Percentiles rank a stretch among this genome's conserved stretches.
These are phyloP conservation scores for Cystoderma amianthinum DNA, from an alignment of 768 basidiomycete genomes.

Conservation along the genomic window DNA sequence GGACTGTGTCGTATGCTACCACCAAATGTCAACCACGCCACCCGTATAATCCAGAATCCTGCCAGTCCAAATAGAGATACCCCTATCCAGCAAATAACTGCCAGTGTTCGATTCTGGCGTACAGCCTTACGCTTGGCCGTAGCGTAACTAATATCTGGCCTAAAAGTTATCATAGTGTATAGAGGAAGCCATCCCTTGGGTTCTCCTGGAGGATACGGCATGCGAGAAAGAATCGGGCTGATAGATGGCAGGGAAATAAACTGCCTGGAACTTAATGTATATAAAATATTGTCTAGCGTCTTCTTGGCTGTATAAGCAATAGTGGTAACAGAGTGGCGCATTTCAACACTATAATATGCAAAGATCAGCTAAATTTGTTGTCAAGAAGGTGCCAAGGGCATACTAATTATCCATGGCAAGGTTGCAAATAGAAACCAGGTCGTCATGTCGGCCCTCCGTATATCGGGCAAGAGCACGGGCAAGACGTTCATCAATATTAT, in stretches of 20 bases:
- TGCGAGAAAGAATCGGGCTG: constrained; percentile 35
- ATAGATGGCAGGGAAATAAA: constrained; percentile 39
- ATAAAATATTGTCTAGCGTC: constrained; percentile 69
- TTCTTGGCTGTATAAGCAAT: constrained; percentile 74
- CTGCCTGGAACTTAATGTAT: constrained; percentile 48
- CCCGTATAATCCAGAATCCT: constrained; percentile 34
- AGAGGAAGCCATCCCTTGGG: constrained; percentile 85
- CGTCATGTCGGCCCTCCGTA: constrained; percentile 76
- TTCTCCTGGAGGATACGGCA: constrained; percentile 51
- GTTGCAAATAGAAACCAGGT: constrained; percentile 85
- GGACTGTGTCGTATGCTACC: constrained; percentile 14
- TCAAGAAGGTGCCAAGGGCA: constrained; percentile 26
- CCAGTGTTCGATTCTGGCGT: constrained; percentile 62
- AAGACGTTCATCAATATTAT: constrained; percentile 47
- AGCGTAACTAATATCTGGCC: constrained; percentile 90
- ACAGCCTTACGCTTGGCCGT: constrained; percentile 66
- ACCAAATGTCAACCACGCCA: constrained; percentile 26
- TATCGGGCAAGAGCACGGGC: constrained; percentile 69
- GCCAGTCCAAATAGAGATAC: constrained; percentile 33
- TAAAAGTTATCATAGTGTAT: constrained; percentile 98
- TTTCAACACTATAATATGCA: constrained; percentile 64
- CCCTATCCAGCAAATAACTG: constrained; percentile 40
- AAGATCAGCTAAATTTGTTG: constrained; percentile 12
- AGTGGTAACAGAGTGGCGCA: constrained; percentile 89
- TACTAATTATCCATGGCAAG: constrained; percentile 97